These are phyloP conservation scores for Neurospora hispaniola DNA, from an alignment of 495 filamentous ascomycete genomes.

Conservation along the genomic window DNA sequence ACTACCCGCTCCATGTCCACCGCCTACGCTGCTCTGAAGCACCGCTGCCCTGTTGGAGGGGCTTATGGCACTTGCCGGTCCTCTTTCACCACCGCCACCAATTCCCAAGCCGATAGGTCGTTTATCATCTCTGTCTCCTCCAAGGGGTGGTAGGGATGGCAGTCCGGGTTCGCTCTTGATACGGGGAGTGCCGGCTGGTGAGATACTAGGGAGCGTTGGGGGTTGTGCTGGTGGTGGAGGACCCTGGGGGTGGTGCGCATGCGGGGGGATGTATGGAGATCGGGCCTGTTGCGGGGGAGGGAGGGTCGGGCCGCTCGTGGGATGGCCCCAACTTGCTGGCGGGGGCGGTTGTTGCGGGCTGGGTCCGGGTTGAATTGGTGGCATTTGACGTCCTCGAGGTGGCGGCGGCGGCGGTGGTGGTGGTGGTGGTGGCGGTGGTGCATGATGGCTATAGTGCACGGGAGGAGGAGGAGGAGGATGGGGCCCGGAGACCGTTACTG, in stretches of 20 bases:
- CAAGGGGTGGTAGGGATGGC: background rate
- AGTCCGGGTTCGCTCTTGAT: background rate
- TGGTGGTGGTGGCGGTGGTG: background rate
- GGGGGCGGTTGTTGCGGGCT: background rate
- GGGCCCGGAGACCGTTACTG: background rate
- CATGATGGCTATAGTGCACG: background rate
- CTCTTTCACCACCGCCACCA: background rate
- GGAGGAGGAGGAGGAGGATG: background rate
- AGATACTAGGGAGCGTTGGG: background rate
- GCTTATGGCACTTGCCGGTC: background rate
- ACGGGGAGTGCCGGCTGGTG: background rate
- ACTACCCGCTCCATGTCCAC: slow-evolving; percentile 9
- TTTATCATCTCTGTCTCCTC: background rate
- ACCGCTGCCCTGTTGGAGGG: slow-evolving; percentile 20
- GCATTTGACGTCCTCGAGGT: background rate
- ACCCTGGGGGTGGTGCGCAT: background rate
- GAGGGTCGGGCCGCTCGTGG: background rate
- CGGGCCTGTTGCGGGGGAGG: background rate
- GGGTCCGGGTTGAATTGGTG: background rate
- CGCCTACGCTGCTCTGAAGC: slow-evolving; percentile 27
- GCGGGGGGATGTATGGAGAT: background rate
- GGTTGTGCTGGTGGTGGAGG: background rate
- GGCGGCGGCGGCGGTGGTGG: background rate
- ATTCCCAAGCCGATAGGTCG: background rate
- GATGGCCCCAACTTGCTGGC: background rate